phyloP scores from a whole-genome alignment of 176 grass and related monocot species.

The Metroxylon sagu region DNA sequence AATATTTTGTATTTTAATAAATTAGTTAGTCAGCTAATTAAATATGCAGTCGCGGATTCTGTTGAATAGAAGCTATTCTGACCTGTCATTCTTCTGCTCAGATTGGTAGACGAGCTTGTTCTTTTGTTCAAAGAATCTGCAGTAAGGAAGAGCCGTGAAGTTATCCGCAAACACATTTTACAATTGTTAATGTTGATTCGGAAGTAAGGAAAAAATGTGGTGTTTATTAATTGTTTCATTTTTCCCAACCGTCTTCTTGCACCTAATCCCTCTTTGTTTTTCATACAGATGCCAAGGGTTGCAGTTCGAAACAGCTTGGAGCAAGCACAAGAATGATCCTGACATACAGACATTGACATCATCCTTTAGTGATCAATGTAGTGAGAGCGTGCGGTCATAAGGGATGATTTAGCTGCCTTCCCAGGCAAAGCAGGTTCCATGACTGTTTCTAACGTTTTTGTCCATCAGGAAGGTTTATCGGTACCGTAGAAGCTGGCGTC shows the following conservation, averaged over 20 bases:
- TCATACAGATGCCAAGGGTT: conserved; percentile 40
- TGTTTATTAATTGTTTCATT: conserved; percentile 1
- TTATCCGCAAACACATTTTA: conserved; percentile 41
- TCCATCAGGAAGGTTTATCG: no score
- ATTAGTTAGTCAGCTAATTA: no score
- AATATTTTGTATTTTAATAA: no score
- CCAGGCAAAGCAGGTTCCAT: no score
- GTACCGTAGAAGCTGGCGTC: no score
- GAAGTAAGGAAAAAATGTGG: conserved; percentile 40
- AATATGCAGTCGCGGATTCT: background rate
- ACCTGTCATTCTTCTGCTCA: conserved; percentile 16
- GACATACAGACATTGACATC: no score
- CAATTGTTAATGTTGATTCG: conserved; percentile 53
- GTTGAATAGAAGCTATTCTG: background rate
- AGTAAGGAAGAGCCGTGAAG: conserved; percentile 42
- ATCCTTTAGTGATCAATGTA: no score
- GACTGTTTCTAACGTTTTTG: no score
- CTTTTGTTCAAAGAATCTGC: conserved; percentile 89
- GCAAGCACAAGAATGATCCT: conserved; percentile 63
- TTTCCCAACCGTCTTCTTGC: no score
- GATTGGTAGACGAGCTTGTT: conserved; percentile 75
- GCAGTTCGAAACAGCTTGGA: conserved; percentile 75
- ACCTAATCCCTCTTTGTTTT: background rate
- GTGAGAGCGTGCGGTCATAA: no score
- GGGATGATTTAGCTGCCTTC: no score